phyloP scores from a whole-genome alignment of 2,329 filamentous ascomycete genomes.

The Aureobasidium sp. region DNA sequence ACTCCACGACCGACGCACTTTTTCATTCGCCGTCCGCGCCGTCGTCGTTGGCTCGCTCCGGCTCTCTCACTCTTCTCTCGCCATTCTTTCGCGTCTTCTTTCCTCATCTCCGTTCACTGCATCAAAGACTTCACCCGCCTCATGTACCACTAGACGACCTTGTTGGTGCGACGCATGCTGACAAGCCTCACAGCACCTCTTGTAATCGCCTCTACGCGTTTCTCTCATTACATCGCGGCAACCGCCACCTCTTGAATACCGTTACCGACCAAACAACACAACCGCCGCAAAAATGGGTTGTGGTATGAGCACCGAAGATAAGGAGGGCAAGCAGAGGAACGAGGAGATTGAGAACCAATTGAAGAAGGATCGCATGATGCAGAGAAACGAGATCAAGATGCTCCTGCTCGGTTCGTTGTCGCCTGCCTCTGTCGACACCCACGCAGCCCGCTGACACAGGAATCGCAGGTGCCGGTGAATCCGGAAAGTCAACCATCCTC shows the following conservation, averaged over 20 bases:
- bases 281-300: constrained; percentile 79
- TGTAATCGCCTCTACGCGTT: neutral
- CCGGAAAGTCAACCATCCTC: constrained; percentile 86
- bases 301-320: constrained; percentile 99
- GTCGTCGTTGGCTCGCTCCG: neutral
- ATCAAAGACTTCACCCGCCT: neutral
- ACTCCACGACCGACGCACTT: neutral
- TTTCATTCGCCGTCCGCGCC: neutral
- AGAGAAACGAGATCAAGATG: constrained; percentile 99
- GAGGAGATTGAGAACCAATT: constrained; percentile 99
- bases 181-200: constrained; percentile 2
- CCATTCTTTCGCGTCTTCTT: neutral
- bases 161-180: constrained; percentile 9
- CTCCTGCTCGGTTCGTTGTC: constrained; percentile 74
- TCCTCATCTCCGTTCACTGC: neutral
- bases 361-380: constrained; percentile 97
- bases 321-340: constrained; percentile 99
- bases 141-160: constrained; percentile 6
- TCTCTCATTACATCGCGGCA: neutral
- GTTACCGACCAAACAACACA: neutral
- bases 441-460: neutral
- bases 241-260: neutral
- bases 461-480: constrained; percentile 82
- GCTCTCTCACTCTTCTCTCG: neutral
- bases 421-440: constrained; percentile 1